Percentiles rank a stretch among this genome's conserved stretches.
Evolutionary conservation across 2,329 filamentous ascomycete species (phyloP).

Genomic region (Epichloe festucae): DNA sequence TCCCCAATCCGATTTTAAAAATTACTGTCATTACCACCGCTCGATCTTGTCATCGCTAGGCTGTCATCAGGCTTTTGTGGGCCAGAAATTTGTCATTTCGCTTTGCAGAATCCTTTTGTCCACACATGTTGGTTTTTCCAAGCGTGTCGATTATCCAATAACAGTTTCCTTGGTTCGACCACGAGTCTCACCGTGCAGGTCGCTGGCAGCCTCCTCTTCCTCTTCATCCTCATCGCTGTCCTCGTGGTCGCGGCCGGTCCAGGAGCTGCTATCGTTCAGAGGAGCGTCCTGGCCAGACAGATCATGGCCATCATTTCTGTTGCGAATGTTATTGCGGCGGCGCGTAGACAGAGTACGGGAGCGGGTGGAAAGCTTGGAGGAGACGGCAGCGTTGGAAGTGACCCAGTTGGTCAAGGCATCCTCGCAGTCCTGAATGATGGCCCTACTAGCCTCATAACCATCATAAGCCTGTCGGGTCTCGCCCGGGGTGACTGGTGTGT

Average conservation of each 20-base stretch:
- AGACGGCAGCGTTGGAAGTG: slow-evolving; percentile 74
- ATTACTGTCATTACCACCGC: slow-evolving; percentile 6
- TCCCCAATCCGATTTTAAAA: background rate
- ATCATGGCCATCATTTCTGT: slow-evolving; percentile 60
- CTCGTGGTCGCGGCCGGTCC: slow-evolving; percentile 63
- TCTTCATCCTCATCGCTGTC: slow-evolving; percentile 50
- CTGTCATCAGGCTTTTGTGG: background rate
- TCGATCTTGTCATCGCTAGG: background rate
- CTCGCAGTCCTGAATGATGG: slow-evolving; percentile 98
- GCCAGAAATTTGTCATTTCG: background rate
- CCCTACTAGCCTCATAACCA: slow-evolving; percentile 96
- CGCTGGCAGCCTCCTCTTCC: slow-evolving; percentile 42
- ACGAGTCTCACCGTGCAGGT: slow-evolving; percentile 42
- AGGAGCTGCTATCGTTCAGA: slow-evolving; percentile 66
- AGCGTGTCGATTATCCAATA: slow-evolving; percentile 23
- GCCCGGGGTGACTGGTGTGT: slow-evolving; percentile 91
- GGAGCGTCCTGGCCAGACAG: slow-evolving; percentile 72
- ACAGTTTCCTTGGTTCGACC: slow-evolving; percentile 42
- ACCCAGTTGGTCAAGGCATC: slow-evolving; percentile 97
- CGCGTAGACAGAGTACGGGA: slow-evolving; percentile 80
- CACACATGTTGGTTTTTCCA: background rate
- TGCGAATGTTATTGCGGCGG: slow-evolving; percentile 58
- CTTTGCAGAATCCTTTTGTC: background rate
- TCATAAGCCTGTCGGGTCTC: slow-evolving; percentile 95
- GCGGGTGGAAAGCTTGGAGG: slow-evolving; percentile 73